Base-by-base conservation (phyloP, 345 rosid genomes). In the Boechera divaricarpa region DNA sequence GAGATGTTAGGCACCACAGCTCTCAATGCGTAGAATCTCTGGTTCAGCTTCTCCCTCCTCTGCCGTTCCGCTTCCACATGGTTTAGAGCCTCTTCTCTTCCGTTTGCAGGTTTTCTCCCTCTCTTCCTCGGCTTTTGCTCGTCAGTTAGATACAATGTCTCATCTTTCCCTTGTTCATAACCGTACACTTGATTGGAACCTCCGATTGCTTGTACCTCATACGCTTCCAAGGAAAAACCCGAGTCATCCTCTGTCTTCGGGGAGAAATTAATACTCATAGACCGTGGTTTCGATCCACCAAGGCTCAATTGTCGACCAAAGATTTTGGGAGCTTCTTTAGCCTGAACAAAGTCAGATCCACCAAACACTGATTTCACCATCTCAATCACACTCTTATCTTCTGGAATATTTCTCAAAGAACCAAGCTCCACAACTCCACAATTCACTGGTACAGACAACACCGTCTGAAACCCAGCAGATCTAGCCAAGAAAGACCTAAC, bases 11-110 rank as follows among this genome's bases (percentile, higher is more conserved):
- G 97, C 18, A 91, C 98, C 42, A 94, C 96, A 1, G 97, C 94
- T 71, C 98, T 80, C 74, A 91, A 81, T 1, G 97, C 97, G 66
- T 95, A 95, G 76, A 95, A 95, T 70, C 97, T 88, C 84, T 95
- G 99, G 83, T 92, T 95, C 60, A 95, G 92, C 83, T 95, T 94
- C 78, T 95, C 97, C 57, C 98, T 90, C 81, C 99, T 87, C 77
- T 95, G 98, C 13, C 99, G 73, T 74, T 95, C 98, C 0, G 99
- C 99, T 85, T 92, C 97, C 52, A 95, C 97, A 3, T 95, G 99
- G 83, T 92, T 95, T 68, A 95, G 66, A 0, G 99, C 96, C 80
- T 95, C 99, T 79, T 92, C 98, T 75, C 99, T 86, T 36, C 99
- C 99, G 63, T 92, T 95, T 9, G 97, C 99, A 1, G 99, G 99